Conservation (phyloP, 2,329 filamentous ascomycete genomes). For the Lecanicillium sp. region DNA sequence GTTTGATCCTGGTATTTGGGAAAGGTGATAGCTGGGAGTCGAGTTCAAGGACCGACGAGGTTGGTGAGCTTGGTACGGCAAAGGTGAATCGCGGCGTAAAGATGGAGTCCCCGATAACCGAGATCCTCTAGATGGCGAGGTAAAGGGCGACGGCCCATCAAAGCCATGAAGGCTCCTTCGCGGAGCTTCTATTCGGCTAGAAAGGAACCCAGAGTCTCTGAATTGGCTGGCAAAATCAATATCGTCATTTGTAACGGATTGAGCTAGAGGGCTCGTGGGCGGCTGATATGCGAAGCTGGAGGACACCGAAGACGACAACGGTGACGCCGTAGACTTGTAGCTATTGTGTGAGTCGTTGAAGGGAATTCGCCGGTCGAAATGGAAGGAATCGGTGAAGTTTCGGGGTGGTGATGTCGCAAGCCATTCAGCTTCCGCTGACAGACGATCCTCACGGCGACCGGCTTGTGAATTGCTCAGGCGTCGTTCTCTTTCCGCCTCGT, state of each 20-base stretch:
- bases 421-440: constrained; percentile 30
- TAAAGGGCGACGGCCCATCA: constrained; percentile 38
- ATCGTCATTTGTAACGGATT: constrained; percentile 80
- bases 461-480: constrained; percentile 12
- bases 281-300: constrained; percentile 77
- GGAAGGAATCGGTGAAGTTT: constrained; percentile 35
- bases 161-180: constrained; percentile 67
- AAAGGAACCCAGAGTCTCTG: constrained; percentile 40
- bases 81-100: constrained; percentile 48
- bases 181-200: constrained; percentile 28
- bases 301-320: constrained; percentile 62
- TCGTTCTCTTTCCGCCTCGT: constrained; percentile 15
- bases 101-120: constrained; percentile 15
- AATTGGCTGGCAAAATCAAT: constrained; percentile 46
- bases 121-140: constrained; percentile 27
- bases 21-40: constrained; percentile 31
- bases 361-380: constrained; percentile 26
- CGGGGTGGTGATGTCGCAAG: constrained; percentile 48
- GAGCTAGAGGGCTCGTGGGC: constrained; percentile 85
- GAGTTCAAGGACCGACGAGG: constrained; percentile 67
- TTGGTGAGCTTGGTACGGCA: constrained; percentile 70
- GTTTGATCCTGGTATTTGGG: constrained; percentile 29
- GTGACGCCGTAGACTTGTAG: constrained; percentile 43
- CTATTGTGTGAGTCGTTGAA: constrained; percentile 24
- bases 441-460: constrained; percentile 10